These are phyloP conservation scores for Lipomyces sp. DNA, from an alignment of 805 yeast species.

Conservation along the genomic window DNA sequence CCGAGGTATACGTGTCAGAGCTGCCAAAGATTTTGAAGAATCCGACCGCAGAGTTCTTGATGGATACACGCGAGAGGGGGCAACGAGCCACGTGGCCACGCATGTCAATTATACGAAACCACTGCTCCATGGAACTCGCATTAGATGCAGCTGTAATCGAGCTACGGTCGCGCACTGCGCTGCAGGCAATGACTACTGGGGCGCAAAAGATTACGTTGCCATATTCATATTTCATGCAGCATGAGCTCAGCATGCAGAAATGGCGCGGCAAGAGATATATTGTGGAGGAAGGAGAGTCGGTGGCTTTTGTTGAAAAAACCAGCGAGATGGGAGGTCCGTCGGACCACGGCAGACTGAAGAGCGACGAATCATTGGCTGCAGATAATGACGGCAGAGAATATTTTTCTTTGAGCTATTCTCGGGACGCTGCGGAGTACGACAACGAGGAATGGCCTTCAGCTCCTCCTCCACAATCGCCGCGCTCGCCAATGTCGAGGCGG, in stretches of 20 bases:
- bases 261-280: not conserved
- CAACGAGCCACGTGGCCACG: slow-evolving; percentile 95
- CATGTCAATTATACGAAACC: slow-evolving; percentile 77
- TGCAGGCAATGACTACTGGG: slow-evolving; percentile 15
- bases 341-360: not conserved
- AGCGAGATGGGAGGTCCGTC: not conserved
- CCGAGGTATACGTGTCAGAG: slow-evolving; percentile 60
- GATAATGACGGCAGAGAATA: too few species aligned
- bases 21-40: slow-evolving; percentile 64
- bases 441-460: too few species aligned
- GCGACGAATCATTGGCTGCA: too few species aligned
- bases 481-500: slow-evolving; percentile 4
- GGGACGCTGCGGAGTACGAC: too few species aligned
- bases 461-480: too few species aligned
- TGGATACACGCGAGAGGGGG: slow-evolving; percentile 72
- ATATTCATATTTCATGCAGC: not conserved
- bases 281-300: not conserved
- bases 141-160: slow-evolving; percentile 68
- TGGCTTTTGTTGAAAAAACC: not conserved
- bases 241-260: not conserved
- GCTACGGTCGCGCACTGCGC: slow-evolving; percentile 20
- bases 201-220: slow-evolving; percentile 4
- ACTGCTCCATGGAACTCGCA: slow-evolving; percentile 84
- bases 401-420: too few species aligned
- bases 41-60: slow-evolving; percentile 74